phyloP scores from a whole-genome alignment of 495 filamentous ascomycete genomes.

The Penicillium angulare region DNA sequence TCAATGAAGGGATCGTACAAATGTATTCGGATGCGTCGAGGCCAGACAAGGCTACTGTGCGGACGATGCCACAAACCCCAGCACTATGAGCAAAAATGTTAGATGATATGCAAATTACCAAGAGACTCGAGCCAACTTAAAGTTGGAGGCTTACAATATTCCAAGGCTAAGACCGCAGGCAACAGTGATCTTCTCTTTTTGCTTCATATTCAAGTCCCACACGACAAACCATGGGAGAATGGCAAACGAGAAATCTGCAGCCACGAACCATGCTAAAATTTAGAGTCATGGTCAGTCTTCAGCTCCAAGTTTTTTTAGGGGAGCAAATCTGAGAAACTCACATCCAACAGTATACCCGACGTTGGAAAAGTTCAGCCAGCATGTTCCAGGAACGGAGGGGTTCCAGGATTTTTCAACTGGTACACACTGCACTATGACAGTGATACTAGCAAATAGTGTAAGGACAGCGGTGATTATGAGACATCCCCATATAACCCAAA shows the following conservation, averaged over 20 bases:
- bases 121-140: not conserved
- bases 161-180: constrained; percentile 26
- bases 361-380: constrained; percentile 28
- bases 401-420: constrained; percentile 26
- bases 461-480: constrained; percentile 18
- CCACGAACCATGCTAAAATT: constrained; percentile 23
- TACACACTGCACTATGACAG: constrained; percentile 22
- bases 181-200: constrained; percentile 29
- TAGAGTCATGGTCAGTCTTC: not conserved
- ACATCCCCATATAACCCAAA: constrained; percentile 21
- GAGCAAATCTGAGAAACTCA: no score
- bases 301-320: no score
- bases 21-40: constrained; percentile 26
- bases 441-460: constrained; percentile 21
- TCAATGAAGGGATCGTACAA: constrained; percentile 6
- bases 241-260: constrained; percentile 26
- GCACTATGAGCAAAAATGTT: constrained; percentile 11
- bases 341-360: constrained; percentile 29
- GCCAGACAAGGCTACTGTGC: constrained; percentile 22
- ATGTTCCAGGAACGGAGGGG: constrained; percentile 11
- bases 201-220: constrained; percentile 33
- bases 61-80: constrained; percentile 29
- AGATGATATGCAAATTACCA: not conserved
- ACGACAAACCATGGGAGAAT: constrained; percentile 31
- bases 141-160: constrained; percentile 14